Evolutionary conservation across 2,329 filamentous ascomycete species (phyloP), one percentile per base, ranked within the genome.

Genomic region (Ophiosphaerella korrae): DNA sequence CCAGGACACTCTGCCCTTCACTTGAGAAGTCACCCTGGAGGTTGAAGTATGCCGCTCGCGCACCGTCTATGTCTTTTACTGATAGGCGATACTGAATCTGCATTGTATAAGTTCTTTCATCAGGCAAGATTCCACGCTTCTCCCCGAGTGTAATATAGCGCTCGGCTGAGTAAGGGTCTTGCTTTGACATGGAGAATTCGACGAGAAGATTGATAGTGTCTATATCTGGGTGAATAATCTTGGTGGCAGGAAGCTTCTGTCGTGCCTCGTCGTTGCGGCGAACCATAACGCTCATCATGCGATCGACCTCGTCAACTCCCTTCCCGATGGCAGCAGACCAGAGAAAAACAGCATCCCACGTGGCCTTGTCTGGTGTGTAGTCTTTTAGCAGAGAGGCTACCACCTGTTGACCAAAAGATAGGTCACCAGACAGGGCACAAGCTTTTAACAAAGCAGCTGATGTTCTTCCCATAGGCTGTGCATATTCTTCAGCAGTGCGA

Each of bases 121-220:
- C 84, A 0, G 88, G 84, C 44, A 79, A 70, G 18, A 96, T 82
- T 4, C 81, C 82, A 63, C 85, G 82, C 63, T 87, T 84, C 38
- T 82, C 71, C 2, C 86, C 86, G 9, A 97, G 75, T 1, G 82
- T 75, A 40, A 91, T 80, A 55, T 92, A 88, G 11, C 90, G 82
- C 67, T 92, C 86, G 5, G 89, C 90, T 39, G 89, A 77, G 59
- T 89, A 85, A 0, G 85, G 80, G 62, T 95, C 87, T 9, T 86
- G 80, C 47, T 82, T 81, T n/a, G 84, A 82, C 57, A 88, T 86
- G 8, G 90, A 89, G 50, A 87, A 85, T 45, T 84, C 82, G 14
- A 97, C 81, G 23, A 97, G 80, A 5, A 79, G 77, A 66, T 97
- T 96, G 63, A 97, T 85, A 5, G 88, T 91, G 3, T 81, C 75